Base-by-base conservation (phyloP, 83 land plant genomes). In the Isoetes engelmannii region DNA sequence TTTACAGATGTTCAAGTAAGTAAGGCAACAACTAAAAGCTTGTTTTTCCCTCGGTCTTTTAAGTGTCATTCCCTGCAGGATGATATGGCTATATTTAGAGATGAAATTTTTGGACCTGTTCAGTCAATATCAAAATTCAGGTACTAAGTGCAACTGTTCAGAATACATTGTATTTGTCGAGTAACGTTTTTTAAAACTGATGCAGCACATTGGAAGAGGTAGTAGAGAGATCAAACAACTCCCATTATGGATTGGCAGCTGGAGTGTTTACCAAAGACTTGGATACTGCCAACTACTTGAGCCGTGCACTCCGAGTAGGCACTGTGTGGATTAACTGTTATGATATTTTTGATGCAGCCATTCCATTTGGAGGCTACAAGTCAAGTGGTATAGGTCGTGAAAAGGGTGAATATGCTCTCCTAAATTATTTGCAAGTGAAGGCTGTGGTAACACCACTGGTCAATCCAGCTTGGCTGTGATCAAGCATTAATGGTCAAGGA, bases 51-150 rank as follows among this genome's bases (percentile, higher is more conserved):
- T 65, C 9, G 6, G 42, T 41, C 41, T 46, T 9, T 17, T 43
- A 55, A 47, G n/a, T 10, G 12, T 43, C 12, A 65, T 65, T 65
- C 67, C 53, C 15, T 55, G 69, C 73, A 87, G 91, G 98, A 93
- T 67, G 89, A 75, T 66, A 85, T 86, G 92, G 59, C 69, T 65
- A 93, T 93, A 50, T 86, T 85, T 20, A 79, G 73, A 7, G 98
- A 93, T 6, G 98, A 93, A 79, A 90, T 93, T 44, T 93, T 93
- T 72, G 98, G 98, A 7, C 98, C 98, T 0, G 98, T 93, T 46
- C 98, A 93, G 56, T 65, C 90, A 18, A 80, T 93, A 56, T 64
- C 81, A 12, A 93, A 93, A 72, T 90, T 75, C 98, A 90, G 77
- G 88, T 89, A 28, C 2, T 28, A 28, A 28, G 37, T 28, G 37